These are phyloP conservation scores for Desmodesmus armatus DNA, from an alignment of 139 green algal genomes.

Conservation along the genomic window DNA sequence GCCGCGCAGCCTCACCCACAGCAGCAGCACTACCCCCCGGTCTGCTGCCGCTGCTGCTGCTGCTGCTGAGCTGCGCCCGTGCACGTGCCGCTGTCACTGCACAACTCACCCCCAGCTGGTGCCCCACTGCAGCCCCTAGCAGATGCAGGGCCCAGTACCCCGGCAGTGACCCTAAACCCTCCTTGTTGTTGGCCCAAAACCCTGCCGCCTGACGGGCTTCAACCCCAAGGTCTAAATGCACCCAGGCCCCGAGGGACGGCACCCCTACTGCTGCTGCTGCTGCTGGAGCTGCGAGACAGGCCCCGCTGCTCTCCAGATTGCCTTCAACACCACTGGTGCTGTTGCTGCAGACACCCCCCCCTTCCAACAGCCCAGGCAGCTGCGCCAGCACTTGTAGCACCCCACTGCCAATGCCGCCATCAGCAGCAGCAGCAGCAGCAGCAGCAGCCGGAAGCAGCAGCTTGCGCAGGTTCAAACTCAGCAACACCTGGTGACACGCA, in stretches of 20 bases:
- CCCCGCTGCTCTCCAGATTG: too few species aligned
- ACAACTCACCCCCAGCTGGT: slow-evolving; percentile 9
- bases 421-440: too few species aligned
- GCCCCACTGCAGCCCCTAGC: slow-evolving; percentile 52
- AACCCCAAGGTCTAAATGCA: slow-evolving; percentile 51
- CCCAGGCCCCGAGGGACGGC: slow-evolving; percentile 38
- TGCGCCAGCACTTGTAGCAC: too few species aligned
- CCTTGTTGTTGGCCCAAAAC: slow-evolving; percentile 79
- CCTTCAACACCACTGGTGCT: too few species aligned
- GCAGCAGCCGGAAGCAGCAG: background rate
- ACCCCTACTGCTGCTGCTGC: slow-evolving; percentile 8
- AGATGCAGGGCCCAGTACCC: slow-evolving; percentile 85
- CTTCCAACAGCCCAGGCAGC: too few species aligned
- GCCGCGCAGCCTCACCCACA: slow-evolving; percentile 17
- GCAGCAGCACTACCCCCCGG: background rate
- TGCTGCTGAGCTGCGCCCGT: background rate
- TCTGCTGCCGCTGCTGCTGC: background rate
- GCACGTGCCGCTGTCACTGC: background rate
- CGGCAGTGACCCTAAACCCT: slow-evolving; percentile 78
- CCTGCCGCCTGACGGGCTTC: slow-evolving; percentile 35
- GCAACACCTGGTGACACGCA: slow-evolving; percentile 58
- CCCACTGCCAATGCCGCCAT: too few species aligned
- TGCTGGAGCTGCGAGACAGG: background rate
- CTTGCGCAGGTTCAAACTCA: slow-evolving; percentile 42
- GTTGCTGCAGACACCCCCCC: too few species aligned